phyloP scores from a whole-genome alignment of 1,284 basidiomycete genomes.

The Ustilago hordei region DNA sequence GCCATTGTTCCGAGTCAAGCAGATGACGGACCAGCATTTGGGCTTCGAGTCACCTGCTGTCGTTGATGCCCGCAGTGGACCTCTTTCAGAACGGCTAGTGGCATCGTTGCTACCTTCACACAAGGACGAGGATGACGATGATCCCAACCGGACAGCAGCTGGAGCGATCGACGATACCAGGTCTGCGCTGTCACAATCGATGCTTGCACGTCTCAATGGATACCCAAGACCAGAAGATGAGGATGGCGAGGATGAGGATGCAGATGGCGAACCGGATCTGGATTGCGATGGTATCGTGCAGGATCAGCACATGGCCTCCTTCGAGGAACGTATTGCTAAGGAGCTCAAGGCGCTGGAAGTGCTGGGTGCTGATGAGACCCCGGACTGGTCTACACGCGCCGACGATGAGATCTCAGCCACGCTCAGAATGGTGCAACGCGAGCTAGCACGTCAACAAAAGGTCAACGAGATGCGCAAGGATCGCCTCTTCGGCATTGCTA shows the following conservation, averaged over 20 bases:
- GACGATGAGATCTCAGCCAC: constrained; percentile 94
- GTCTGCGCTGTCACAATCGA: constrained; percentile 19
- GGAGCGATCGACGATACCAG: constrained; percentile 1
- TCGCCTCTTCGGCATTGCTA: constrained; percentile 81
- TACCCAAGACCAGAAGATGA: constrained; percentile 36
- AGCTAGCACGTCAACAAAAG: constrained; percentile 80
- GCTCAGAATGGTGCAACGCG: constrained; percentile 86
- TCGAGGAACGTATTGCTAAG: constrained; percentile 73
- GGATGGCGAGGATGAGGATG: constrained; percentile 44
- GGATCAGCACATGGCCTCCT: constrained; percentile 72
- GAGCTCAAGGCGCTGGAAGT: constrained; percentile 73
- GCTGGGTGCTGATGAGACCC: constrained; percentile 71
- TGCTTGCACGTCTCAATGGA: constrained; percentile 30
- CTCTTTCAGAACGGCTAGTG: constrained; percentile 59
- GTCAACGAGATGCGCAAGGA: constrained; percentile 85
- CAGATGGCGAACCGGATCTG: constrained; percentile 42
- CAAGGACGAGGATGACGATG: constrained; percentile 13
- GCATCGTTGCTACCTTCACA: constrained; percentile 51
- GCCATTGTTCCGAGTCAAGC: constrained; percentile 47
- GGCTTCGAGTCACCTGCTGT: constrained; percentile 46
- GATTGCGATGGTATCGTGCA: constrained; percentile 34
- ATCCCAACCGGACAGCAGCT: constrained; percentile 6
- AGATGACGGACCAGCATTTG: constrained; percentile 58
- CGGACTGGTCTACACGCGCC: constrained; percentile 55
- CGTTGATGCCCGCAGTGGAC: constrained; percentile 61